Evolutionary conservation across 805 yeast species (phyloP), one percentile per base, ranked within the genome.

Genomic region (Millerago galiae): DNA sequence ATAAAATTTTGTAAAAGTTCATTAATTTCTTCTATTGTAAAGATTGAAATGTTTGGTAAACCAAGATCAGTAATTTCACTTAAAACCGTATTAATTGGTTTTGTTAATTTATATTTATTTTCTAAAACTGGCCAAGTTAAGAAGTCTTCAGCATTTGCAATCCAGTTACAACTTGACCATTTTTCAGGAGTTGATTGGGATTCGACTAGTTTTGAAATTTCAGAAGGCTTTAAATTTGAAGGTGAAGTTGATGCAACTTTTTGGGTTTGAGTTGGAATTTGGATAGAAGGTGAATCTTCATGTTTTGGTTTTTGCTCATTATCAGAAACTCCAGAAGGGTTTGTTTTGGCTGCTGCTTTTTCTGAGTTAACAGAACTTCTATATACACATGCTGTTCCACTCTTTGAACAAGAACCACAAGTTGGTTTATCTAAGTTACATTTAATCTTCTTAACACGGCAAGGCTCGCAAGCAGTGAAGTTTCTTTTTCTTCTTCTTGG

Each of bases 371-470:
- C 4, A 16, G 37, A 9, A 34, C 41, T 14, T 32, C 56, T 38
- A 39, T 54, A 55, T 13, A 42, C 28, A 42, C 60, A 55, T 2
- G 35, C 34, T 4, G 44, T 30, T 3, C 47, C 46, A 21, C 38
- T 45, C 37, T 50, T 54, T 4, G 24, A 5, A 45, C 79, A 74
- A n/a, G 62, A 45, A 1, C 73, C 71, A 54, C 79, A 74, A 1
- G 58, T 51, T 1, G 78, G 78, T 38, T 60, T 65, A 9, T 38
- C 51, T 43, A 72, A 66, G 51, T 73, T 76, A 55, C 78, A 74
- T 44, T 70, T 72, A 46, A 72, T 68, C 55, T 72, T 74, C 55
- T 65, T 63, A 42, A 61, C 54, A 12, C 74, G 61, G 49, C 77
- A 73, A 16, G 60, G 56, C 13, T 58, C 52, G 47, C 75, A 71